A percentile compares a stretch with the other conserved stretches of the same genome.
These are phyloP conservation scores for Hyphodiscus sp. DNA, from an alignment of 2,329 filamentous ascomycete species.

Conservation along the genomic window DNA sequence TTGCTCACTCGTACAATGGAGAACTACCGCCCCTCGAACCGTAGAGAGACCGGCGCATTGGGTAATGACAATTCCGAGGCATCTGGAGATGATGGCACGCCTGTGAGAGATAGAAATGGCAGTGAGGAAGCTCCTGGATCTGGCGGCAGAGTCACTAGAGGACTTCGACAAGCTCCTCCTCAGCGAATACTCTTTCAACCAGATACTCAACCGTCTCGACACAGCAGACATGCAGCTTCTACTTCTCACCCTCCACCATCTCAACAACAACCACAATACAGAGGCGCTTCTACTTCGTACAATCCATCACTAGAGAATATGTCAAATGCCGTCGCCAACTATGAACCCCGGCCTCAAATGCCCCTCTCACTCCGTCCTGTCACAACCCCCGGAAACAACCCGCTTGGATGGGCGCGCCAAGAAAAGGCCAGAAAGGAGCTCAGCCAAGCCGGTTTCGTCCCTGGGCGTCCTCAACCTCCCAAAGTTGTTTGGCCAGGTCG, in stretches of 20 bases:
- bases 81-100: constrained; percentile 54
- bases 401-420: constrained; percentile 57
- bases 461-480: constrained; percentile 34
- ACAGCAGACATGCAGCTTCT: constrained; percentile 52
- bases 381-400: constrained; percentile 67
- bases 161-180: constrained; percentile 74
- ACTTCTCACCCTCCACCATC: constrained; percentile 28
- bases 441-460: constrained; percentile 29
- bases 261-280: constrained; percentile 25
- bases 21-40: constrained; percentile 54
- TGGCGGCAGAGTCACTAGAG: constrained; percentile 53
- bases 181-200: constrained; percentile 82
- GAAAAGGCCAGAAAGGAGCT: constrained; percentile 38
- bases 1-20: constrained; percentile 74
- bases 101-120: constrained; percentile 44
- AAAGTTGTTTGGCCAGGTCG: constrained; percentile 58
- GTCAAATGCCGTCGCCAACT: constrained; percentile 57
- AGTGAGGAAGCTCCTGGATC: constrained; percentile 45
- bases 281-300: constrained; percentile 37
- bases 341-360: constrained; percentile 59
- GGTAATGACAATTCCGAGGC: constrained; percentile 52
- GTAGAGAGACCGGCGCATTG: constrained; percentile 35
- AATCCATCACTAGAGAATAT: constrained; percentile 50
- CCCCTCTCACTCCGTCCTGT: constrained; percentile 66
- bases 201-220: constrained; percentile 60